phyloP scores from a whole-genome alignment of 2,329 filamentous ascomycete genomes.

The Domatiomyces catenatus region DNA sequence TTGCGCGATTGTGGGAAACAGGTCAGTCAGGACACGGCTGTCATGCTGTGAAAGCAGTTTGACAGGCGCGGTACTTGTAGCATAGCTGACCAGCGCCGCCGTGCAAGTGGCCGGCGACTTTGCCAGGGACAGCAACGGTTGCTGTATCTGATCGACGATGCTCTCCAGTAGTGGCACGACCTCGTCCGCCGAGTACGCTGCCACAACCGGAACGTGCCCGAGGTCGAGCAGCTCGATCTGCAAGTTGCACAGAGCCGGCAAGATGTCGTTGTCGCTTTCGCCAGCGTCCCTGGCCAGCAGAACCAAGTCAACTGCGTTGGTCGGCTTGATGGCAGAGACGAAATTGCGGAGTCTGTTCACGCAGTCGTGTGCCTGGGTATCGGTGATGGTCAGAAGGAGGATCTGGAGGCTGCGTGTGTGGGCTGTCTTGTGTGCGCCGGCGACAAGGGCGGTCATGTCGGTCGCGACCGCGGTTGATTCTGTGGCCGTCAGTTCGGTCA shows the following conservation, averaged over 20 bases:
- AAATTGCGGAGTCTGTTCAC: neutral
- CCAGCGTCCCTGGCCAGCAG: neutral
- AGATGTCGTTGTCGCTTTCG: neutral
- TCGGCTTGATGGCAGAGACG: neutral
- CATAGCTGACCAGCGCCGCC: constrained; percentile 10
- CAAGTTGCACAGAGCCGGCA: neutral
- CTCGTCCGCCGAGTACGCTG: neutral
- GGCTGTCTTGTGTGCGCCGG: constrained; percentile 16
- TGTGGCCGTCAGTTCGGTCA: neutral
- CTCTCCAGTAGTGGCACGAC: neutral
- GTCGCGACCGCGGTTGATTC: neutral
- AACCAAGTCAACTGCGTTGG: neutral
- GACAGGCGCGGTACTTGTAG: constrained; percentile 10
- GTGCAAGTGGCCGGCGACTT: neutral
- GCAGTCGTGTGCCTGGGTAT: neutral
- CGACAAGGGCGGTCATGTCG: neutral
- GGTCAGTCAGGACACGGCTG: constrained; percentile 20
- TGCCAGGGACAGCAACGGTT: too few relatives aligned
- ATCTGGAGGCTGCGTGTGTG: constrained; percentile 25
- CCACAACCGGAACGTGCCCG: neutral
- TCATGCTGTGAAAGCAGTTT: constrained; percentile 19
- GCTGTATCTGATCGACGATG: neutral
- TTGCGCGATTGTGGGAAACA: constrained; percentile 16
- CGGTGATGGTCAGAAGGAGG: constrained; percentile 8
- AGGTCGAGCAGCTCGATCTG: neutral